These are phyloP conservation scores for Dictyophora rubrovolvata DNA, from an alignment of 768 basidiomycete genomes.

Conservation along the genomic window DNA sequence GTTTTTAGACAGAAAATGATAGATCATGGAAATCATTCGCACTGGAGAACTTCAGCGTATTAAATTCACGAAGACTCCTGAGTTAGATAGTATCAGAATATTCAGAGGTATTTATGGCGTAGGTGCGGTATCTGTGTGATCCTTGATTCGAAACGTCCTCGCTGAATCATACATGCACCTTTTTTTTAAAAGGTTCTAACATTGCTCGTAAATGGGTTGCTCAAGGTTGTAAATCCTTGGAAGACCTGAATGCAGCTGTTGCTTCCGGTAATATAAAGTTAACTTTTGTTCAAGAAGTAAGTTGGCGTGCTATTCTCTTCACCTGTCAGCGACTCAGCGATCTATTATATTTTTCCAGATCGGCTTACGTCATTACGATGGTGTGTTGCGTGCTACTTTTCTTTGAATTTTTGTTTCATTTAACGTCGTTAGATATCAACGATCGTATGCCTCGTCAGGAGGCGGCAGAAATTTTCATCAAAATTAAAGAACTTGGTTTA, in stretches of 20 bases:
- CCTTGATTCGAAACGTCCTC: too few species aligned
- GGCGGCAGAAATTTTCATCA: conserved; percentile 59
- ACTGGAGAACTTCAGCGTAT: conserved; percentile 68
- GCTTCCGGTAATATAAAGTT: conserved; percentile 51
- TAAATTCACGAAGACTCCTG: conserved; percentile 53
- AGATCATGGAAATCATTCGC: conserved; percentile 76
- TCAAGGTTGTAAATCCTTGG: conserved; percentile 66
- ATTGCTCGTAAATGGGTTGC: conserved; percentile 68
- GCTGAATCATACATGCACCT: too few species aligned
- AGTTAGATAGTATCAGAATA: conserved; percentile 40
- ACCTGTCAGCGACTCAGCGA: too few species aligned
- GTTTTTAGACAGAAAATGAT: neutral
- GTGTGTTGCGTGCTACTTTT: conserved; percentile 25
- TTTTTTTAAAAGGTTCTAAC: conserved; percentile 36
- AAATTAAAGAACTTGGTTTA: conserved; percentile 61
- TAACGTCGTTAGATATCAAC: conserved; percentile 54
- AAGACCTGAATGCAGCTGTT: conserved; percentile 48
- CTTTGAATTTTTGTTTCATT: neutral
- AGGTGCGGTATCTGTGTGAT: conserved; percentile 34
- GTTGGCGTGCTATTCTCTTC: neutral
- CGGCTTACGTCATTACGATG: conserved; percentile 61
- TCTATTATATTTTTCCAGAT: conserved; percentile 23
- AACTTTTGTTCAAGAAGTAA: conserved; percentile 39
- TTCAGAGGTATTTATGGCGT: conserved; percentile 86
- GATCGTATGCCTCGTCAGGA: conserved; percentile 77